Evolutionary conservation across 257 asterid genomes (phyloP).

Genomic region (Fraxinus pennsylvanica): DNA sequence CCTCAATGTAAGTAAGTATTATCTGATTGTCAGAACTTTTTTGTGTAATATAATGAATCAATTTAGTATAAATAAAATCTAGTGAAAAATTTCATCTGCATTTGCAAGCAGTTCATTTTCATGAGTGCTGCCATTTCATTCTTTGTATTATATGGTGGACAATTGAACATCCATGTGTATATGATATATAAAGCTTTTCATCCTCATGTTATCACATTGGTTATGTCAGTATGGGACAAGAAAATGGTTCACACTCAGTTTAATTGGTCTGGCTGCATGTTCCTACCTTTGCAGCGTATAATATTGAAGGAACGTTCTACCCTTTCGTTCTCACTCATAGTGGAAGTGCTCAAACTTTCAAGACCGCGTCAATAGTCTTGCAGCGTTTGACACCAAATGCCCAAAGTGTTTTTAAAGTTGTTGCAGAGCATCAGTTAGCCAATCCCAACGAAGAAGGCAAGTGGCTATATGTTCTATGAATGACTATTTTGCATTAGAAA

Average conservation of each 20-base stretch:
- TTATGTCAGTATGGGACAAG: conserved; percentile 82
- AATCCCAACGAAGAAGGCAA: conserved; percentile 88
- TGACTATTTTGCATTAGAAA: conserved; percentile 11
- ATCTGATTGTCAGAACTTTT: conserved; percentile 11
- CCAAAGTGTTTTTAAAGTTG: conserved; percentile 73
- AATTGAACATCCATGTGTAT: not conserved
- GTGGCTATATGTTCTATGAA: conserved; percentile 26
- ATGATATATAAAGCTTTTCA: not conserved
- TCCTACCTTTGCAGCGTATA: conserved; percentile 89
- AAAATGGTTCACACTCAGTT: conserved; percentile 96
- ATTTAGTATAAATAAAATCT: not conserved
- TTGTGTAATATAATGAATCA: not conserved
- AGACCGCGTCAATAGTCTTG: conserved; percentile 85
- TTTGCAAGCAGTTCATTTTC: not conserved
- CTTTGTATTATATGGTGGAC: not conserved
- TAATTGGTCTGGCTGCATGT: conserved; percentile 97
- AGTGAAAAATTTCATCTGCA: not conserved
- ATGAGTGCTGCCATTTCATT: not conserved
- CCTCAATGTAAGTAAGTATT: conserved; percentile 85
- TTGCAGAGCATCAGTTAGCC: conserved; percentile 77
- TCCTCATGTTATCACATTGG: conserved; percentile 15
- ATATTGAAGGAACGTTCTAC: conserved; percentile 73
- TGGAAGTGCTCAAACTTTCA: conserved; percentile 73
- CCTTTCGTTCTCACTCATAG: conserved; percentile 82
- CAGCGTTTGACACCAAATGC: conserved; percentile 97